Conservation (phyloP, 352 stramenopile species). For the Pythium brassicae region DNA sequence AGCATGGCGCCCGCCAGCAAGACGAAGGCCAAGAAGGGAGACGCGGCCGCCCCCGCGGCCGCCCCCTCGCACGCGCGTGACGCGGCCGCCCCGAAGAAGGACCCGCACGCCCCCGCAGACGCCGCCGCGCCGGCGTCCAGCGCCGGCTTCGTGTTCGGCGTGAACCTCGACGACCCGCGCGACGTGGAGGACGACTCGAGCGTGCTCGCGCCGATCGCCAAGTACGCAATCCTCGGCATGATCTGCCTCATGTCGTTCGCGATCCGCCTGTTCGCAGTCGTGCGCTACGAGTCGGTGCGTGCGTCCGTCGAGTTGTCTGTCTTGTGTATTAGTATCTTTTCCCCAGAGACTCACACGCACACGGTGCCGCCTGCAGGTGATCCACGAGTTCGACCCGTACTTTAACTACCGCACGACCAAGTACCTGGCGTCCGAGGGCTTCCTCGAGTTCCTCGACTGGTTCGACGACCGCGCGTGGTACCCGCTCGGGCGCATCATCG, state of each 20-base stretch:
- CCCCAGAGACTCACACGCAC: no score
- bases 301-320: no score
- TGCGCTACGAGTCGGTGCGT: conserved; percentile 89
- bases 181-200: conserved; percentile 74
- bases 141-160: conserved; percentile 45
- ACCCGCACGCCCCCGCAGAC: conserved; percentile 11
- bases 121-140: neutral
- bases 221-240: conserved; percentile 89
- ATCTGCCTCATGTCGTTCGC: conserved; percentile 93
- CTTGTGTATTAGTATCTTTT: no score
- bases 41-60: conserved; percentile 3
- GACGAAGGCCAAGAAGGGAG: conserved; percentile 51
- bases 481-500: conserved; percentile 89
- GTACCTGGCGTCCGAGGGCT: conserved; percentile 88
- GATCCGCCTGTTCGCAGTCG: conserved; percentile 91
- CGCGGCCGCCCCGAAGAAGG: conserved; percentile 5
- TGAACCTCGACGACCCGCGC: conserved; percentile 44
- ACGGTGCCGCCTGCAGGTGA: no score
- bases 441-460: conserved; percentile 95
- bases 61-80: neutral
- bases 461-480: conserved; percentile 97
- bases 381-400: conserved; percentile 94
- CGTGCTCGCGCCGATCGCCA: conserved; percentile 72
- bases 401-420: conserved; percentile 99
- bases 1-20: conserved; percentile 31